Evolutionary conservation across 2,329 filamentous ascomycete species (phyloP), one percentile per base, ranked within the genome.

Genomic region (Talaromyces atroroseus): DNA sequence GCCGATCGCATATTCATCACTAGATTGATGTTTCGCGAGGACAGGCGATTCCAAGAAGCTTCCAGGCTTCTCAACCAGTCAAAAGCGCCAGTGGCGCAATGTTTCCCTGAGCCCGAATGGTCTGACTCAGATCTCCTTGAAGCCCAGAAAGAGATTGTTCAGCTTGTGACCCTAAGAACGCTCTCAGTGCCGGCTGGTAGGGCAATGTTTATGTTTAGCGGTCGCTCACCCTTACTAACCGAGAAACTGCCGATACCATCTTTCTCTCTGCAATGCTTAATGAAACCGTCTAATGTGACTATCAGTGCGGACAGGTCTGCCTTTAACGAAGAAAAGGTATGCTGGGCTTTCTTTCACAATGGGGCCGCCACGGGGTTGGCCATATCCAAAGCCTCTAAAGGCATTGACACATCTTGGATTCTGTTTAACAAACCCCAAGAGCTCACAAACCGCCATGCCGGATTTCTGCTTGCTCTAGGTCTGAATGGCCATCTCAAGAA

Each of bases 401-500:
- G 92, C 3, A 97, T 99, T 60, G 94, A 99, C 68, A 96, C 92
- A 0, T 97, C 92, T 0, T 99, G 95, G 95, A 96, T 99, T 63
- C 81, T 96, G 34, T 99, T 95, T 79, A 99, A 99, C 76, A 96
- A 96, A 69, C 92, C 94, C 0, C 82, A 85, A 38, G 94, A 99
- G 53, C 80, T 96, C 14, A 96, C 88, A 61, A 96, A 97, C 68
- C 84, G 94, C n/a, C 94, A 99, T 70, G 95, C 94, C 29, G 94
- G 94, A 0, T 94, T 99, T 61, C 75, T 99, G 45, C 80, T 99
- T 0, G 94, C 91, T 4, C 79, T 99, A 4, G 94, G 94, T 3
- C 78, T 99, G 23, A 96, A 96, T 64, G 95, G 94, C 0, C 95
- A 99, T 73, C 78, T 99, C n/a, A 94, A 90, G 64, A 88, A 85